Evolutionary conservation across 1,284 basidiomycete species (phyloP).

Genomic region (Fomitopsis pinicola): DNA sequence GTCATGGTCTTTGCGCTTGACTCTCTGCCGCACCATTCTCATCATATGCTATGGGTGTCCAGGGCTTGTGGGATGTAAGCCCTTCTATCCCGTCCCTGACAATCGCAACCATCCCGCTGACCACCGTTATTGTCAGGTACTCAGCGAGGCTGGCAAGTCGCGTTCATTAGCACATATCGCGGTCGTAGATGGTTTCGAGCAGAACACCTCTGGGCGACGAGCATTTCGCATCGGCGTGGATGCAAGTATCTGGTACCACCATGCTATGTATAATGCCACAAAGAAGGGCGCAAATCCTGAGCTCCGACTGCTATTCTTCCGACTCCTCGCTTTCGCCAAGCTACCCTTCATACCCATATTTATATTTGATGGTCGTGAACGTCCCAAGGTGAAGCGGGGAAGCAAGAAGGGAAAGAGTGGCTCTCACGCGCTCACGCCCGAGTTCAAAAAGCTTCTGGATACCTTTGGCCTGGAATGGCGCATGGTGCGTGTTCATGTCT

Average conservation of each 20-base stretch:
- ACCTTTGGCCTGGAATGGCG: slow-evolving; percentile 61
- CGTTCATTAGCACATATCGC: slow-evolving; percentile 34
- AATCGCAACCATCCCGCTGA: not conserved
- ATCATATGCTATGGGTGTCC: slow-evolving; percentile 25
- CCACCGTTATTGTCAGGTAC: slow-evolving; percentile 21
- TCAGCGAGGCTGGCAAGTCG: slow-evolving; percentile 33
- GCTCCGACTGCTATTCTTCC: slow-evolving; percentile 37
- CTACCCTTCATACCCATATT: slow-evolving; percentile 61
- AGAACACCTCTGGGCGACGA: slow-evolving; percentile 32
- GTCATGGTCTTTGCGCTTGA: not conserved
- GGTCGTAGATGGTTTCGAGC: slow-evolving; percentile 39
- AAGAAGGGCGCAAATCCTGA: slow-evolving; percentile 36
- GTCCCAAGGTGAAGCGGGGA: slow-evolving; percentile 57
- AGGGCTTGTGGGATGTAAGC: slow-evolving; percentile 29
- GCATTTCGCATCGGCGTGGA: slow-evolving; percentile 44
- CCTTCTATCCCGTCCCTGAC: not conserved
- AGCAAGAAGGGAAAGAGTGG: slow-evolving; percentile 42
- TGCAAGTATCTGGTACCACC: slow-evolving; percentile 43
- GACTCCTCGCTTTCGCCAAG: slow-evolving; percentile 38
- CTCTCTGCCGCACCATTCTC: not conserved
- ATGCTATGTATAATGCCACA: slow-evolving; percentile 28
- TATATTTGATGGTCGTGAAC: slow-evolving; percentile 65
- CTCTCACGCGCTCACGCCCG: slow-evolving; percentile 36
- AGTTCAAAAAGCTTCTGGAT: slow-evolving; percentile 43
- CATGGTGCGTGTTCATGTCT: slow-evolving; percentile 34